Evolutionary conservation across 768 basidiomycete species (phyloP), one percentile per base, ranked within the genome.

Genomic region (Collybia sordida): DNA sequence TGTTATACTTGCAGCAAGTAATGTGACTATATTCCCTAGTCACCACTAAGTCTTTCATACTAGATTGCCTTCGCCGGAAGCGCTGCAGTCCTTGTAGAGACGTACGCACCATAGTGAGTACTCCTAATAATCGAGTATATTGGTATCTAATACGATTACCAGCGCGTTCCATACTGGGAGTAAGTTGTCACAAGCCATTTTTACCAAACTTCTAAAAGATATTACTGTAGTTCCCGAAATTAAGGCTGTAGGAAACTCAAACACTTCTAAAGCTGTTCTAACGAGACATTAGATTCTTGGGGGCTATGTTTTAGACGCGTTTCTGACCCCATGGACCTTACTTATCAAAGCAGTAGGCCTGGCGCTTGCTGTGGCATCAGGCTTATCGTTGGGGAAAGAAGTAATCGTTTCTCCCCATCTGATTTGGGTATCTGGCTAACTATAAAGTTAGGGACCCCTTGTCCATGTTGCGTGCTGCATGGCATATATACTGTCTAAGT

Each of bases 381-480:
- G 92, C 0, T 72, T 94, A 15, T 90, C 88, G 1, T 70, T 94
- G 21, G 90, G 90, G 18, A 93, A 93, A 70, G 91, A 93, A 74
- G 89, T 84, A 27, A 24, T 46, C 62, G 67, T 55, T 50, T 51
- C 14, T n/a, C n/a, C 53, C 51, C n/a, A 59, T 51, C 59, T 22
- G 39, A 18, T 21, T 34, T 23, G 14, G 23, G 18, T 35, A 17
- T 38, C 14, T 24, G 22, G 42, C 28, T 53, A 24, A 42, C 42
- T 28, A 52, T 31, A 47, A 24, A 35, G 37, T 44, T 11, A 86
- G 83, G 92, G 91, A 0, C 92, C 91, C 3, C 70, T 95, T 24
- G 89, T 93, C 0, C 92, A 94, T 61, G 88, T 96, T 46, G 77
- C 88, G 2, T 88, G 86, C 50, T 93, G 91, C 63, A 80, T 91